Evolutionary conservation across 1,139 yeast genomes (phyloP).

Genomic region (Arxiozyma slooffiae): DNA sequence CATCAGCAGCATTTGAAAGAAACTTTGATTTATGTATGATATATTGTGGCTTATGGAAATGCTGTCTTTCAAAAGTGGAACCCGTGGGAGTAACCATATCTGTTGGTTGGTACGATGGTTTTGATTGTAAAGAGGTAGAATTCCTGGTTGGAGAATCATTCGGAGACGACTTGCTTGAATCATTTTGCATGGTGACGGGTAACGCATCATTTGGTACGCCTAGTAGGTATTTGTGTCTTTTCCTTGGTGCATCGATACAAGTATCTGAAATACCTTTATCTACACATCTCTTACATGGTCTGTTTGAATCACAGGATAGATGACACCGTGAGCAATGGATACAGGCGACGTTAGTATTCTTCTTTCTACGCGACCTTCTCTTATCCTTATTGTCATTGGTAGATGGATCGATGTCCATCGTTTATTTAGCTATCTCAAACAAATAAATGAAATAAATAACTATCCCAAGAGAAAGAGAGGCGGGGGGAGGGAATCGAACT

Average conservation of each 20-base stretch:
- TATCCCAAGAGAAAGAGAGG: not conserved
- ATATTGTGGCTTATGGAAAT: conserved; percentile 10
- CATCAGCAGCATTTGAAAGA: conserved; percentile 66
- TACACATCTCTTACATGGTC: conserved; percentile 81
- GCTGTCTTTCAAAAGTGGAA: conserved; percentile 9
- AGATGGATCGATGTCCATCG: not conserved
- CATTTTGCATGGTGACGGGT: conserved; percentile 9
- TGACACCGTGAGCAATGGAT: conserved; percentile 80
- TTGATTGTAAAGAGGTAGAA: not conserved
- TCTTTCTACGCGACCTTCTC: conserved; percentile 7
- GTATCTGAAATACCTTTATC: conserved; percentile 57
- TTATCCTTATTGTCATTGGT: not conserved
- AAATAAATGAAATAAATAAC: no score
- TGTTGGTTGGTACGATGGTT: not conserved
- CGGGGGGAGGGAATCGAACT: not conserved
- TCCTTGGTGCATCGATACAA: conserved; percentile 86
- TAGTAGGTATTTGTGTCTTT: conserved; percentile 67
- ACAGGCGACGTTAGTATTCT: conserved; percentile 74
- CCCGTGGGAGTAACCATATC: no score
- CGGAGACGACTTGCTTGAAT: not conserved
- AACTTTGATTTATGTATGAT: conserved; percentile 32
- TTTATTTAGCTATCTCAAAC: not conserved
- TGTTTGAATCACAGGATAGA: conserved; percentile 67
- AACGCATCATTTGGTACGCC: conserved; percentile 39
- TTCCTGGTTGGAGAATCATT: not conserved